Percentiles rank a stretch among this genome's conserved stretches.
Conservation (phyloP, 306 rosid species). For the Prunus padus region DNA sequence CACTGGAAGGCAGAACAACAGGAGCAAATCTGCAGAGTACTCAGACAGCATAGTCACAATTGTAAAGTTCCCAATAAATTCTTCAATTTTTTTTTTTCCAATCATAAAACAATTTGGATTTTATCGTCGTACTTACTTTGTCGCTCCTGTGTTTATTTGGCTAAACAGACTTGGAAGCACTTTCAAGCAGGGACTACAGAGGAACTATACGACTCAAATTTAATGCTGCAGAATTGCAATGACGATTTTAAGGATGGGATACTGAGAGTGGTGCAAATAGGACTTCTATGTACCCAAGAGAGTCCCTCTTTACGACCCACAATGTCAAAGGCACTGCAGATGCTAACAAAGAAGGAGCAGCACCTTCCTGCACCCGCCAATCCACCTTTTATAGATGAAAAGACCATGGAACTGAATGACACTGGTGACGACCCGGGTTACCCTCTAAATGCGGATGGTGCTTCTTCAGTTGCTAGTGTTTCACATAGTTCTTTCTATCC, state of each 20-base stretch:
- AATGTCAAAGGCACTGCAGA: slow-evolving; percentile 72
- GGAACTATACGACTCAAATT: slow-evolving; percentile 65
- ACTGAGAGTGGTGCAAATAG: slow-evolving; percentile 70
- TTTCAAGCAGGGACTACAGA: slow-evolving; percentile 61
- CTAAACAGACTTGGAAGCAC: slow-evolving; percentile 77
- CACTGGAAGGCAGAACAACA: slow-evolving; percentile 66
- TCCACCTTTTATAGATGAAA: slow-evolving; percentile 89
- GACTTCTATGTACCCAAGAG: slow-evolving; percentile 91
- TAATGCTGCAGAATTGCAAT: slow-evolving; percentile 45
- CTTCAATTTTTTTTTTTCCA: not conserved
- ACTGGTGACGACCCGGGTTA: slow-evolving; percentile 41
- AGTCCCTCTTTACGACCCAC: slow-evolving; percentile 61
- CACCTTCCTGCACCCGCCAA: slow-evolving; percentile 65
- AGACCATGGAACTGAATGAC: slow-evolving; percentile 74
- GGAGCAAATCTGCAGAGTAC: slow-evolving; percentile 68
- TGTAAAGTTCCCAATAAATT: slow-evolving; percentile 43
- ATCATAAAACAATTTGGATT: not conserved
- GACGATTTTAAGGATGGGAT: slow-evolving; percentile 40
- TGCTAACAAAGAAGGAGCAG: slow-evolving; percentile 69
- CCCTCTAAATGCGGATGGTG: slow-evolving; percentile 31
- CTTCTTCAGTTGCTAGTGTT: slow-evolving; percentile 62
- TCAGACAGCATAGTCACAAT: slow-evolving; percentile 62
- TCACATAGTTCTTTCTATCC: slow-evolving; percentile 70
- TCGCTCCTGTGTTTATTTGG: slow-evolving; percentile 16
- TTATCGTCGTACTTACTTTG: slow-evolving; percentile 10